Evolutionary conservation across 495 filamentous ascomycete genomes (phyloP), one percentile per base, ranked within the genome.

Genomic region (Astrothelium macrocarpum): DNA sequence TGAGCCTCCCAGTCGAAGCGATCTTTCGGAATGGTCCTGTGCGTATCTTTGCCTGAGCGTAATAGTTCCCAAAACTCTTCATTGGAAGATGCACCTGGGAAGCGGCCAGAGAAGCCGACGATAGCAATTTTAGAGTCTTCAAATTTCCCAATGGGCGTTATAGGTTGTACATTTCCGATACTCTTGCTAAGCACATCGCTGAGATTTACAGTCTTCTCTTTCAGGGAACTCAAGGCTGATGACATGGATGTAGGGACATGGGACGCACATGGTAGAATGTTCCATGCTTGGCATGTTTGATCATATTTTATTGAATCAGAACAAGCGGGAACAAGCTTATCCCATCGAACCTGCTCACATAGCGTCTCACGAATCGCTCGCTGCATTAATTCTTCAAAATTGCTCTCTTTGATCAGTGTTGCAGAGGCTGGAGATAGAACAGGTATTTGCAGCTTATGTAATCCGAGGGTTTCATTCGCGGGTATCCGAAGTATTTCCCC

Each of bases 11-110:
- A 46, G 43, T 73, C 66, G 18, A 64, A 74, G 11, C 69, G 67
- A 18, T 65, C 59, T n/a, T 59, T 39, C 0, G 72, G 72, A 53
- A 73, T 65, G 14, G 56, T 59, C 12, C 62, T 23, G 60, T 70
- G 70, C 4, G 66, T 61, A 60, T 70, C 66, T 12, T 32, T 20
- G 25, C 71, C 71, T 1, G 63, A 20, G 10, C 42, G 14, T 4
- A 74, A 59, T 9, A 74, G 34, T 11, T 68, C 62, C 72, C 72
- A 74, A 59, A 72, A 71, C 26, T 62, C 63, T 0, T 66, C 64
- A 25, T 31, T 65, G 29, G 26, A 49, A 29, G 60, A 29, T 7
- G 72, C 70, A 46, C 60, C 63, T 29, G 72, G 72, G 49, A 72
- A 74, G 10, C 72, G 62, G 14, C 72, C 70, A 18, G 68, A 68